Percentiles rank a stretch among this genome's conserved stretches.
Evolutionary conservation across 2,329 filamentous ascomycete species (phyloP).

Genomic region (Chalaropsis thielavioides): DNA sequence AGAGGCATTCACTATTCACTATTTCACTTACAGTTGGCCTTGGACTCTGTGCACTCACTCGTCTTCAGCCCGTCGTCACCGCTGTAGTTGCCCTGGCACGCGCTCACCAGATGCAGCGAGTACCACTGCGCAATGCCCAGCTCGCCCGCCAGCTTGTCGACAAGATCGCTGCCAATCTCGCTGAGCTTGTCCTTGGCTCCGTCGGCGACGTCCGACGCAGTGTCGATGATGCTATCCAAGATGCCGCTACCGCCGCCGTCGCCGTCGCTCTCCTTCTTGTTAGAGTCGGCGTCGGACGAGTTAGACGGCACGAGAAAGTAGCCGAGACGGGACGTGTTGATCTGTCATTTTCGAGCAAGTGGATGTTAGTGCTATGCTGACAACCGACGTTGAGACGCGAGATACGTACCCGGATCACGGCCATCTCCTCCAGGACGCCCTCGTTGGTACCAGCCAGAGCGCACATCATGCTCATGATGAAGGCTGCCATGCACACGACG

Average conservation of each 20-base stretch:
- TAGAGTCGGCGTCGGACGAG: constrained; percentile 20
- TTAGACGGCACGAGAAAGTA: constrained; percentile 16
- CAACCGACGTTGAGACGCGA: background rate
- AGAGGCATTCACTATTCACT: background rate
- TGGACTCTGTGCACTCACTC: constrained; percentile 31
- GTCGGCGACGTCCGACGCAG: constrained; percentile 15
- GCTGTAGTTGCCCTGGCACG: constrained; percentile 33
- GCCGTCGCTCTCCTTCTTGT: constrained; percentile 20
- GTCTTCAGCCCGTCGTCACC: constrained; percentile 31
- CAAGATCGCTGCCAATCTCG: constrained; percentile 27
- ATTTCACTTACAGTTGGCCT: constrained; percentile 28
- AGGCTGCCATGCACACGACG: constrained; percentile 26
- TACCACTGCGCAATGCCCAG: constrained; percentile 38
- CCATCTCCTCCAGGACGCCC: constrained; percentile 32
- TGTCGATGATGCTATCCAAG: constrained; percentile 22
- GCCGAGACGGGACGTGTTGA: constrained; percentile 14
- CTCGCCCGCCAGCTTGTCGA: constrained; percentile 28
- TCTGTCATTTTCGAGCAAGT: background rate
- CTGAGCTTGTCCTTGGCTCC: constrained; percentile 21
- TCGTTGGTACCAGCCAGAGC: constrained; percentile 29
- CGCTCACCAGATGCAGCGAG: constrained; percentile 35
- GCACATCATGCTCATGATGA: constrained; percentile 28
- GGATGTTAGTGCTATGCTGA: constrained; percentile 13
- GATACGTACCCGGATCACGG: constrained; percentile 27
- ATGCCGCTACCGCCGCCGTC: no score